These are phyloP conservation scores for Spathaspora boniae DNA, from an alignment of 805 yeast genomes.

Conservation along the genomic window DNA sequence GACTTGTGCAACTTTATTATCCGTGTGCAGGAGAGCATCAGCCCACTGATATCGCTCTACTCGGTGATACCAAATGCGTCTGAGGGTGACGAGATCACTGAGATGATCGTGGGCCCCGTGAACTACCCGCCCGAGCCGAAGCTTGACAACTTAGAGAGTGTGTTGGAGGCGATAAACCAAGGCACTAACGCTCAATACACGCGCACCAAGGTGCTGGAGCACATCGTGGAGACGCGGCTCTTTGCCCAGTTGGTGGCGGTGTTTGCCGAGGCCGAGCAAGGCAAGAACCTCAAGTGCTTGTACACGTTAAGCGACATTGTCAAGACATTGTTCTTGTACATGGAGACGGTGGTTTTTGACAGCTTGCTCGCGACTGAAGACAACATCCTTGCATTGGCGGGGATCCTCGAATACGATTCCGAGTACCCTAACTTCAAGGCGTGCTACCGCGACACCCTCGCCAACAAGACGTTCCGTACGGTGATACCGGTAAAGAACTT, in stretches of 20 bases:
- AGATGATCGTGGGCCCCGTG: conserved; percentile 77
- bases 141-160: conserved; percentile 45
- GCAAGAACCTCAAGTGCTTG: conserved; percentile 50
- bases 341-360: conserved; percentile 47
- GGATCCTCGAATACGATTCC: conserved; percentile 84
- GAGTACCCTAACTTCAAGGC: conserved; percentile 80
- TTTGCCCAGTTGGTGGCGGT: conserved; percentile 47
- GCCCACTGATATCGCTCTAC: conserved; percentile 61
- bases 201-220: conserved; percentile 55
- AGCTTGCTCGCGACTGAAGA: conserved; percentile 29
- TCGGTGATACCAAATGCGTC: conserved; percentile 52
- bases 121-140: conserved; percentile 58
- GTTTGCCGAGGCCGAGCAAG: conserved; percentile 55
- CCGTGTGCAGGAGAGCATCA: conserved; percentile 55
- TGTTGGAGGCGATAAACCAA: conserved; percentile 56
- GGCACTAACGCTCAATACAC: conserved; percentile 62
- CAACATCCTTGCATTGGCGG: conserved; percentile 53
- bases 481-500: conserved; percentile 57
- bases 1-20: conserved; percentile 77
- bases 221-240: conserved; percentile 52
- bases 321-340: conserved; percentile 67
- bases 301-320: conserved; percentile 69
- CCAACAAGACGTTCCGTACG: conserved; percentile 62
- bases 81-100: conserved; percentile 56
- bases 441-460: conserved; percentile 66